phyloP scores from a whole-genome alignment of 1,284 basidiomycete species.

The Entoloma clypeatum region DNA sequence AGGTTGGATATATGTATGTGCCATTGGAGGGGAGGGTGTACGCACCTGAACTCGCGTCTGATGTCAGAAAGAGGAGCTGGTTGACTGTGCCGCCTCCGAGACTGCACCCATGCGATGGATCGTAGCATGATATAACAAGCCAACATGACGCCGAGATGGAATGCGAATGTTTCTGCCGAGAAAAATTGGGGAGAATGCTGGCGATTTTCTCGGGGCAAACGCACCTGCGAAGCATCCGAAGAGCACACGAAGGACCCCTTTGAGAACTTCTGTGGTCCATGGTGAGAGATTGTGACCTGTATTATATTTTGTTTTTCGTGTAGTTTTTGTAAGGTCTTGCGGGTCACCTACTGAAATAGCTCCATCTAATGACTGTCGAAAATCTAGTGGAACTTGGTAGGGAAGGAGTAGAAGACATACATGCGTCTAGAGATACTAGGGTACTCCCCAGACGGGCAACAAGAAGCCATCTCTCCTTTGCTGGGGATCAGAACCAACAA shows the following conservation, averaged over 20 bases:
- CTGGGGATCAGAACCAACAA: neutral
- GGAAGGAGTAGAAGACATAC: conserved; percentile 38
- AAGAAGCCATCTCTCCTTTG: conserved; percentile 53
- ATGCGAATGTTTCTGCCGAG: conserved; percentile 61
- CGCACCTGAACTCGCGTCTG: conserved; percentile 52
- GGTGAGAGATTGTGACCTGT: conserved; percentile 39
- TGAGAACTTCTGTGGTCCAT: conserved; percentile 46
- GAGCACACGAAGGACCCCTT: conserved; percentile 54
- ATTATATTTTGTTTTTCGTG: no score
- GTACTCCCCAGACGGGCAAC: conserved; percentile 54
- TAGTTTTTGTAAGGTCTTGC: neutral
- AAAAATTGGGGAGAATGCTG: conserved; percentile 2
- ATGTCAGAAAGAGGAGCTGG: conserved; percentile 42
- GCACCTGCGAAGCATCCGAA: conserved; percentile 61
- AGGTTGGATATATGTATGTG: conserved; percentile 3
- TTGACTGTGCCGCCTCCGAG: conserved; percentile 23
- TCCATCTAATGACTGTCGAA: conserved; percentile 68
- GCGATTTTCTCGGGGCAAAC: neutral
- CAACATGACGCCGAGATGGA: conserved; percentile 62
- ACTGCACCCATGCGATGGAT: conserved; percentile 34
- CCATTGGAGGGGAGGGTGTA: conserved; percentile 1
- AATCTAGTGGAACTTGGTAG: neutral
- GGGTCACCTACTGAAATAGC: conserved; percentile 51
- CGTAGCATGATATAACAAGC: conserved; percentile 52
- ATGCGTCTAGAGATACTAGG: conserved; percentile 63